Conservation (phyloP, 306 rosid species). For the Lithocarpus polystachyus region DNA sequence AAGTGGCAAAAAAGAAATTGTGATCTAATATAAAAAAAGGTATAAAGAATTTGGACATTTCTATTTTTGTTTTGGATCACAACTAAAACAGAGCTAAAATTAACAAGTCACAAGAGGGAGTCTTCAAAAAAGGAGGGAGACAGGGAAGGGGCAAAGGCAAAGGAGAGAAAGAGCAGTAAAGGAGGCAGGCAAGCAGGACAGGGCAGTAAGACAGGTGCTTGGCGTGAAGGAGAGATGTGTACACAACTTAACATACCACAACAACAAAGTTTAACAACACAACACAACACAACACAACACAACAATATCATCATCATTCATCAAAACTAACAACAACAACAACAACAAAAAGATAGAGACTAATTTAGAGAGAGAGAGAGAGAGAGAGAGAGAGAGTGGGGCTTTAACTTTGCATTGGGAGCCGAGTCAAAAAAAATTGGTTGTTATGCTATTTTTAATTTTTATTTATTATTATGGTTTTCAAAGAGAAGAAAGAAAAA, state of each 20-base stretch:
- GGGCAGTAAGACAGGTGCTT: constrained; percentile 38
- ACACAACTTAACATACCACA: not conserved
- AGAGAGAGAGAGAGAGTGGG: constrained; percentile 14
- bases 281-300: not conserved
- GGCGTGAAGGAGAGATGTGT: constrained; percentile 56
- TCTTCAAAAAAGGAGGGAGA: not conserved
- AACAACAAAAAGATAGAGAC: not conserved
- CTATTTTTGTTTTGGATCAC: not conserved
- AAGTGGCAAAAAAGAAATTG: no score
- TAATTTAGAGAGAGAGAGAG: not conserved
- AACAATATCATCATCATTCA: not conserved
- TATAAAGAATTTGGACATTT: no score
- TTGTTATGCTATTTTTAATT: no score
- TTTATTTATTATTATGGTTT: not conserved
- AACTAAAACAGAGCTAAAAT: constrained; percentile 21
- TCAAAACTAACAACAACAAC: not conserved
- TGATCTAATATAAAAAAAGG: no score
- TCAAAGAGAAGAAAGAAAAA: constrained; percentile 1
- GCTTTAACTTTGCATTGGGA: constrained; percentile 28
- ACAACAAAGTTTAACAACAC: not conserved
- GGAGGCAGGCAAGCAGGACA: not conserved
- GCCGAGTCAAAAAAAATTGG: constrained; percentile 12
- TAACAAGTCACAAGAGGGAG: constrained; percentile 14
- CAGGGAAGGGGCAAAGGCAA: not conserved
- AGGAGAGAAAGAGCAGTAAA: constrained; percentile 14